Conservation (phyloP, 306 rosid species). For the Vachellia pachyceras region DNA sequence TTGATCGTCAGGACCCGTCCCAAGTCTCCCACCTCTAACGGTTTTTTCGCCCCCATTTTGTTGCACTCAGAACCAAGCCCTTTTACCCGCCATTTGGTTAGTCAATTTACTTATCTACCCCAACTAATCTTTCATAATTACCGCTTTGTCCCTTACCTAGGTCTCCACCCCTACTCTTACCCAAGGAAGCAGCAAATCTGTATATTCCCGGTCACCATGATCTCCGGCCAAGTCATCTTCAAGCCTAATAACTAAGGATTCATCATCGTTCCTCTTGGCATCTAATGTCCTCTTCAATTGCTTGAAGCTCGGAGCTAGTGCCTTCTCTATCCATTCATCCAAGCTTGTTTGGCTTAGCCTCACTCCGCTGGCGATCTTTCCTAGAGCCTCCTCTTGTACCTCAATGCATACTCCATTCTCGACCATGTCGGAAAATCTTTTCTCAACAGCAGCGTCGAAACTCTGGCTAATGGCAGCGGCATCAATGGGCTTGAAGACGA, state of each 20-base stretch:
- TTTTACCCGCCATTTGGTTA: conserved; percentile 47
- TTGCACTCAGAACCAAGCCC: conserved; percentile 44
- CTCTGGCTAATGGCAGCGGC: conserved; percentile 47
- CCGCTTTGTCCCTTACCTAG: conserved; percentile 37
- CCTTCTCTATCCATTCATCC: conserved; percentile 84
- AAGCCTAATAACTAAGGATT: conserved; percentile 64
- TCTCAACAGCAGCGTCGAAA: conserved; percentile 50
- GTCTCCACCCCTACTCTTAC: conserved; percentile 64
- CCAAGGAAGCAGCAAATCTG: conserved; percentile 65
- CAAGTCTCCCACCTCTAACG: conserved; percentile 27
- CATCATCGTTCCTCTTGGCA: conserved; percentile 29
- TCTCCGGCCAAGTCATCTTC: conserved; percentile 58
- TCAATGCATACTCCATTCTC: conserved; percentile 66
- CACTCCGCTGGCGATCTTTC: conserved; percentile 75
- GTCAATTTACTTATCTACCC: conserved; percentile 67
- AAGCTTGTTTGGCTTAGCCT: conserved; percentile 72
- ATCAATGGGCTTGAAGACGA: conserved; percentile 78
- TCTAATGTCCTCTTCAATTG: conserved; percentile 57
- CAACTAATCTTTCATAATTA: conserved; percentile 41
- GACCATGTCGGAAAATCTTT: conserved; percentile 54
- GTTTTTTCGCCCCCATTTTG: background rate
- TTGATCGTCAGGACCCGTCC: background rate
- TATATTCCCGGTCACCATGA: conserved; percentile 45
- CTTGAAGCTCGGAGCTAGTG: conserved; percentile 71
- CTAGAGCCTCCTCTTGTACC: conserved; percentile 70